A percentile compares a stretch with the other conserved stretches of the same genome.
These are phyloP conservation scores for Trichoderma oligosporum DNA, from an alignment of 2,329 filamentous ascomycete species.

Conservation along the genomic window DNA sequence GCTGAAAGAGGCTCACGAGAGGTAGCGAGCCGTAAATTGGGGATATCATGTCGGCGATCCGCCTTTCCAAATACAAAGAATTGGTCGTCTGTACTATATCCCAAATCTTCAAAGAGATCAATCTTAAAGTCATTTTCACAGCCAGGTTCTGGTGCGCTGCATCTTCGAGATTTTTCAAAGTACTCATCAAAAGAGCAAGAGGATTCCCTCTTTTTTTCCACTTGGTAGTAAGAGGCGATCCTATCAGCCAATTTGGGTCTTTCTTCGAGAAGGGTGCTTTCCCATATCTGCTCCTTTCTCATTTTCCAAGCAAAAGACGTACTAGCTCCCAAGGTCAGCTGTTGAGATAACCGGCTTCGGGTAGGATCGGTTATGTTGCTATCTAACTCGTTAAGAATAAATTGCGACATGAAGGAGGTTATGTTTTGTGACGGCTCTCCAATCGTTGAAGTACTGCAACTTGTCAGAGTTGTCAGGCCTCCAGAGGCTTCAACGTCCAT, in stretches of 20 bases:
- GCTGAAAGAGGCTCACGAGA: conserved; percentile 19
- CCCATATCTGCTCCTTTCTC: conserved; percentile 25
- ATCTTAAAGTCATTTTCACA: background rate
- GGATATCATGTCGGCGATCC: conserved; percentile 32
- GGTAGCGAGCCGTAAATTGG: conserved; percentile 18
- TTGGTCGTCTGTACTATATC: conserved; percentile 18
- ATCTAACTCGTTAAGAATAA: background rate
- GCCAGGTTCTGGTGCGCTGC: background rate
- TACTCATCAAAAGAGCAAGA: conserved; percentile 10
- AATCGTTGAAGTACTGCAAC: background rate
- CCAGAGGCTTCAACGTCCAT: conserved; percentile 19
- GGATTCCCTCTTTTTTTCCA: conserved; percentile 14
- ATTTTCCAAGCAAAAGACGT: conserved; percentile 24
- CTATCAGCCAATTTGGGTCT: background rate
- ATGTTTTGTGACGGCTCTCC: background rate
- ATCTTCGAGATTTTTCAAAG: conserved; percentile 1
- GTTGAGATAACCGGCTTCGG: conserved; percentile 19
- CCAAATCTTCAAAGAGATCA: background rate
- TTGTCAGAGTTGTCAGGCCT: background rate
- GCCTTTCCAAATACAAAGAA: conserved; percentile 25
- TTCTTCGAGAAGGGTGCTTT: background rate
- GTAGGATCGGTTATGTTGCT: background rate
- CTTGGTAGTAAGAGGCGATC: background rate
- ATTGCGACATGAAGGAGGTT: background rate
- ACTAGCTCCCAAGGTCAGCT: conserved; percentile 24